Percentiles rank a stretch among this genome's conserved stretches.
phyloP scores from a whole-genome alignment of 2,329 filamentous ascomycete genomes.

The Dactylellina haptotyla region DNA sequence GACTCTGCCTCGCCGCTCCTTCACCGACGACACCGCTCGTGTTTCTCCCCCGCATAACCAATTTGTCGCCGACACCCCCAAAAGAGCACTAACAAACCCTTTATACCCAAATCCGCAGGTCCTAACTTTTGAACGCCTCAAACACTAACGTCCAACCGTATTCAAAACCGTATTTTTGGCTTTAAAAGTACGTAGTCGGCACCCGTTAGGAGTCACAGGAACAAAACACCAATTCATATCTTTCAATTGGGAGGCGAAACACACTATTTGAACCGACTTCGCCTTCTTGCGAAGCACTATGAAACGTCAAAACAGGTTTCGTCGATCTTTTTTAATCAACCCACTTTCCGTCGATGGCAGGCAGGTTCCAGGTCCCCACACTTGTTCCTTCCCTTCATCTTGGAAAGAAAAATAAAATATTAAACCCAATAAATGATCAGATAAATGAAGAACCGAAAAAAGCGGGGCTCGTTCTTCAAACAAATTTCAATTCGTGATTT shows the following conservation, averaged over 20 bases:
- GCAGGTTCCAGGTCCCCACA: background rate
- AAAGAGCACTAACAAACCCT: background rate
- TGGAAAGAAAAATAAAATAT: background rate
- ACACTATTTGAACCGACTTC: background rate
- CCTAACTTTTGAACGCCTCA: background rate
- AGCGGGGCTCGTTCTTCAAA: background rate
- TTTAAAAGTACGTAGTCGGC: no score
- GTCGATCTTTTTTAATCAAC: background rate
- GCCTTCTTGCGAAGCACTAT: background rate
- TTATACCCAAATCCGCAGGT: background rate
- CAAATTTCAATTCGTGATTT: background rate
- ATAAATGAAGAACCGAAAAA: no score
- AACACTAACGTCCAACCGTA: background rate
- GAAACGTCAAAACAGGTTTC: constrained; percentile 15
- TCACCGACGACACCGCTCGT: background rate
- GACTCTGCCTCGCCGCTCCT: background rate
- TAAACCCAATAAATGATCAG: no score
- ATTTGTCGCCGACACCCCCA: background rate
- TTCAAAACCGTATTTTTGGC: constrained; percentile 4
- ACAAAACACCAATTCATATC: no score
- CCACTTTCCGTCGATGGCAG: background rate
- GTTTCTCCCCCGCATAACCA: background rate
- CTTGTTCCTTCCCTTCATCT: background rate
- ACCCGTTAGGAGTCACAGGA: no score
- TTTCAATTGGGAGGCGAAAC: background rate